phyloP scores from a whole-genome alignment of 345 rosid genomes.

The Turnera subulata region DNA sequence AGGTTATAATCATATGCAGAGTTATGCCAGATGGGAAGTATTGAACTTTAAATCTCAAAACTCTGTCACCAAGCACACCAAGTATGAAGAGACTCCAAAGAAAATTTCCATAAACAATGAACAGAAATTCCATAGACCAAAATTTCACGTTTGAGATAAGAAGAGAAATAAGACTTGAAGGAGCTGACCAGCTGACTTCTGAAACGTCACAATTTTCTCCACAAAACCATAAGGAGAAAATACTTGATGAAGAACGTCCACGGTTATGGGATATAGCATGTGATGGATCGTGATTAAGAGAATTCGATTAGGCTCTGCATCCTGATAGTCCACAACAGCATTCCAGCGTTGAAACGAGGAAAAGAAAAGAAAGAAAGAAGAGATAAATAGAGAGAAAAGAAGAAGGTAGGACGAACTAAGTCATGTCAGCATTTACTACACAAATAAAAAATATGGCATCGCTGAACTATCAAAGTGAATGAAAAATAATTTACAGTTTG shows the following conservation, averaged over 20 bases:
- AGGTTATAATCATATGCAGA: no score
- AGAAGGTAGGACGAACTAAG: conserved; percentile 16
- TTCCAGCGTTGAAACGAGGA: conserved; percentile 54
- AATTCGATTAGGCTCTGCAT: conserved; percentile 89
- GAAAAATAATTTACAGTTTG: no score
- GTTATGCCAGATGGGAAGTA: no score
- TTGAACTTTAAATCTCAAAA: no score
- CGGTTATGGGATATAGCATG: conserved; percentile 94
- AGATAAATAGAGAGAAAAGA: conserved; percentile 29
- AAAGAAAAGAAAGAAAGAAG: conserved; percentile 57
- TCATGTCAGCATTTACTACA: neutral
- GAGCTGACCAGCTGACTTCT: conserved; percentile 96
- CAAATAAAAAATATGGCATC: no score
- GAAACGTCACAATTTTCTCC: conserved; percentile 96
- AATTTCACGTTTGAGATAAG: neutral
- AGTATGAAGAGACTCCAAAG: no score
- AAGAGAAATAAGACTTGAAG: conserved; percentile 16
- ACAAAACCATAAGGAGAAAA: conserved; percentile 90
- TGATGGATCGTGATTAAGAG: conserved; percentile 90
- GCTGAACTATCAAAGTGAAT: no score
- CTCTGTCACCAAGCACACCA: no score
- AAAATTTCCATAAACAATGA: no score
- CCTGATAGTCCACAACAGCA: conserved; percentile 52
- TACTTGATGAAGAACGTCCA: conserved; percentile 94
- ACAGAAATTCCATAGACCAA: no score